These are phyloP conservation scores for Suaeda aralocaspica DNA, from an alignment of 148 eudicot species.

Conservation along the genomic window DNA sequence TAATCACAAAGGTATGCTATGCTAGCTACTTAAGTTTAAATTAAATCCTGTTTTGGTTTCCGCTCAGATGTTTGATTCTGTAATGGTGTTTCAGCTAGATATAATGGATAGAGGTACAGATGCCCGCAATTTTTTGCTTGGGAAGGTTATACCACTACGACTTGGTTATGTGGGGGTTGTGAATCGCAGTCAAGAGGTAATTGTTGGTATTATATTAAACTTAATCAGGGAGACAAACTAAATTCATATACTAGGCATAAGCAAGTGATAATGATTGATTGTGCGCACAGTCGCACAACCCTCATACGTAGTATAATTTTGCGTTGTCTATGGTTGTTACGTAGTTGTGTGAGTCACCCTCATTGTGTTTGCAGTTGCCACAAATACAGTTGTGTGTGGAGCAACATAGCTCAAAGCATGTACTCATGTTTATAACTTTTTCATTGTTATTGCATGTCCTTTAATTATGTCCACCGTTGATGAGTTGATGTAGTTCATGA, in stretches of 20 bases:
- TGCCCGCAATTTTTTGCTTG: conserved; percentile 88
- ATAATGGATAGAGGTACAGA: conserved; percentile 97
- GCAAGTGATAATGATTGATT: not conserved
- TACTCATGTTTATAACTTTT: not conserved
- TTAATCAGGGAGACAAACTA: not conserved
- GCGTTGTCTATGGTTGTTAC: not conserved
- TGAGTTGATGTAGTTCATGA: not conserved
- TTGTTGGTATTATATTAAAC: not conserved
- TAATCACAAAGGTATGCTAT: conserved; percentile 68
- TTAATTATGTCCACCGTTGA: not conserved
- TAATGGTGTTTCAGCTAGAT: conserved; percentile 56
- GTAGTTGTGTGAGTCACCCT: not conserved
- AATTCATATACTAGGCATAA: not conserved
- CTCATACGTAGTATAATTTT: not conserved
- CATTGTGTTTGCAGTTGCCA: not conserved
- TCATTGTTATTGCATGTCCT: not conserved
- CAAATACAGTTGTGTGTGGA: not conserved
- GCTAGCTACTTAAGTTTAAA: not conserved
- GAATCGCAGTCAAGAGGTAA: conserved; percentile 96
- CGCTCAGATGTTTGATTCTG: conserved; percentile 3
- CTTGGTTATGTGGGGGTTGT: conserved; percentile 94
- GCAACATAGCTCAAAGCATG: not conserved
- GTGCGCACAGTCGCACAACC: no score
- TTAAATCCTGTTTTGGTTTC: not conserved
- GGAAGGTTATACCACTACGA: conserved; percentile 85